Percentiles rank a stretch among this genome's conserved stretches.
phyloP scores from a whole-genome alignment of 805 yeast species.

The Zygosaccharomyces lentus region DNA sequence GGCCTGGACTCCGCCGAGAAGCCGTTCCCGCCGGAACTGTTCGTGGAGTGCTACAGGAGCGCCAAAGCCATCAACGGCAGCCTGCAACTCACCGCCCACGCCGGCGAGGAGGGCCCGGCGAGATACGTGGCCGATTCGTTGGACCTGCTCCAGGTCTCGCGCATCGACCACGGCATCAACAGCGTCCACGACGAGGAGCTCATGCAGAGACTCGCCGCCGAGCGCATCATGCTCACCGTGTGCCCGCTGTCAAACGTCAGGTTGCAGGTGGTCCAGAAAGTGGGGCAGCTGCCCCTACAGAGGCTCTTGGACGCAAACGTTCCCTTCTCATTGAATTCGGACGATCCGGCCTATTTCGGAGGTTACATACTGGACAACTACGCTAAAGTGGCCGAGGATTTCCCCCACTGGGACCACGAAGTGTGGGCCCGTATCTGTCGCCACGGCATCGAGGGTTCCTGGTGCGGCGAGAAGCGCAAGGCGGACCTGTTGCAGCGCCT shows the following conservation, averaged over 20 bases:
- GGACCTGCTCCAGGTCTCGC: slow-evolving; percentile 53
- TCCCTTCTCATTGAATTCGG: slow-evolving; percentile 72
- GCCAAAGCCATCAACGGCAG: slow-evolving; percentile 48
- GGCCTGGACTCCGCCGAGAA: slow-evolving; percentile 81
- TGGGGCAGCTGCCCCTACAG: slow-evolving; percentile 62
- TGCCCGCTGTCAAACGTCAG: slow-evolving; percentile 79
- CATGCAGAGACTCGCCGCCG: slow-evolving; percentile 51
- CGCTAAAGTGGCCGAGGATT: slow-evolving; percentile 57
- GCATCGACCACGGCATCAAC: slow-evolving; percentile 81
- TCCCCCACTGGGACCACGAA: slow-evolving; percentile 51
- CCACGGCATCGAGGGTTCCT: slow-evolving; percentile 67
- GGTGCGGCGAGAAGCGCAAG: slow-evolving; percentile 61
- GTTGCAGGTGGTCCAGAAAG: slow-evolving; percentile 66
- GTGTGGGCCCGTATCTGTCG: slow-evolving; percentile 63
- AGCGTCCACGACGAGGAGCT: slow-evolving; percentile 52
- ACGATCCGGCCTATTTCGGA: slow-evolving; percentile 80
- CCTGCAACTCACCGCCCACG: slow-evolving; percentile 73
- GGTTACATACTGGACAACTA: slow-evolving; percentile 81
- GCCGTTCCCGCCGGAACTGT: slow-evolving; percentile 71
- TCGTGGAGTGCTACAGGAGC: slow-evolving; percentile 54
- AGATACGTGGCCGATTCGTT: slow-evolving; percentile 57
- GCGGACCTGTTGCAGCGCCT: slow-evolving; percentile 43
- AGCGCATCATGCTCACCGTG: slow-evolving; percentile 57
- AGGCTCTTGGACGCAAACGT: slow-evolving; percentile 57
- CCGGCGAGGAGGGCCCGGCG: slow-evolving; percentile 86